Evolutionary conservation across 2,329 filamentous ascomycete species (phyloP).

Genomic region (Fusarium chaquense): DNA sequence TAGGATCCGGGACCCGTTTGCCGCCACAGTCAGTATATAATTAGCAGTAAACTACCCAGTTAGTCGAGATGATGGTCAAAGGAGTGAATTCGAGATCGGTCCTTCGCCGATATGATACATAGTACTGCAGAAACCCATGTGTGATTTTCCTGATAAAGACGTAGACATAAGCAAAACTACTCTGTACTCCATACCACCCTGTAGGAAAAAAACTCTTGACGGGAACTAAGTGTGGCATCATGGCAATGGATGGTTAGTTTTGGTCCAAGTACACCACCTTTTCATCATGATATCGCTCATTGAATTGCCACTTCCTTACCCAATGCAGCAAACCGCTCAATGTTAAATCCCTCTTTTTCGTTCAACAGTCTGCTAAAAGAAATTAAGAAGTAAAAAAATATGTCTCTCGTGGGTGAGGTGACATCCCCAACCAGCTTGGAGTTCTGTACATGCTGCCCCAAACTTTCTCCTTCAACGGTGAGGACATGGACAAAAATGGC

Average conservation of each 20-base stretch:
- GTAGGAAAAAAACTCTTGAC: neutral
- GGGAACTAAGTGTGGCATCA: conserved; percentile 20
- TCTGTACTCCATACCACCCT: conserved; percentile 3
- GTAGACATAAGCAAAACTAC: conserved; percentile 17
- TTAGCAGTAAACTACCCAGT: conserved; percentile 11
- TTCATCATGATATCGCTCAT: conserved; percentile 37
- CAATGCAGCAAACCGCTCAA: conserved; percentile 15
- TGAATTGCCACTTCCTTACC: neutral
- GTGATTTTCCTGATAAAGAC: conserved; percentile 8
- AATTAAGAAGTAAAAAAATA: neutral
- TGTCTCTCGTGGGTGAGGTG: conserved; percentile 3
- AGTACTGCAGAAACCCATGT: conserved; percentile 9
- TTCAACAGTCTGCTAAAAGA: neutral
- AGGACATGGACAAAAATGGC: conserved; percentile 13
- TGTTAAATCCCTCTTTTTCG: conserved; percentile 3
- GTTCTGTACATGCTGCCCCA: conserved; percentile 12
- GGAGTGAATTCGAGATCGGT: conserved; percentile 24
- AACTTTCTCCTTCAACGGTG: conserved; percentile 16
- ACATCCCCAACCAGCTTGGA: conserved; percentile 1
- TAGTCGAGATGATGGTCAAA: conserved; percentile 7
- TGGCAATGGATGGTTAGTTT: conserved; percentile 12
- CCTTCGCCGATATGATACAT: conserved; percentile 18
- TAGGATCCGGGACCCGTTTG: conserved; percentile 37
- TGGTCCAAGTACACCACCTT: conserved; percentile 16
- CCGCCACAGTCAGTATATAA: conserved; percentile 15